Conservation (phyloP, 768 basidiomycete species). For the Leccinum arenicola region DNA sequence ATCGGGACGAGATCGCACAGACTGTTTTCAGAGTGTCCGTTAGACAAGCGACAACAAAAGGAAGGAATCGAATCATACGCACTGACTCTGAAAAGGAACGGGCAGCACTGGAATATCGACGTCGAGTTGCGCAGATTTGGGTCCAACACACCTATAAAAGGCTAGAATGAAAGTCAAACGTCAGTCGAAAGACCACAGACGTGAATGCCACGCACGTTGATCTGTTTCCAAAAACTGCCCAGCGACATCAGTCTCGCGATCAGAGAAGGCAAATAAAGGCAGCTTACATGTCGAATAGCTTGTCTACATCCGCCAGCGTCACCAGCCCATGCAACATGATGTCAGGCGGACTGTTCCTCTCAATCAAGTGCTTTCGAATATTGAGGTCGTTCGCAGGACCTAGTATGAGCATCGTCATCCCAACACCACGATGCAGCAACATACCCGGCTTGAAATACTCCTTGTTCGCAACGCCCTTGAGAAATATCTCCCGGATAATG, state of each 20-base stretch:
- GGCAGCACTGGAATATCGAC: constrained; percentile 77
- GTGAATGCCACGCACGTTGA: constrained; percentile 53
- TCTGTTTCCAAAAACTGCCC: constrained; percentile 61
- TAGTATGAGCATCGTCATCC: constrained; percentile 19
- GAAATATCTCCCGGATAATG: constrained; percentile 23
- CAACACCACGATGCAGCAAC: neutral
- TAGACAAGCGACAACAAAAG: neutral
- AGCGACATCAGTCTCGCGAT: constrained; percentile 2
- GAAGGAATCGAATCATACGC: constrained; percentile 28
- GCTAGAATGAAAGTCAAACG: constrained; percentile 27
- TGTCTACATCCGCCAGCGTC: constrained; percentile 73
- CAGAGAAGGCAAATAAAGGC: neutral
- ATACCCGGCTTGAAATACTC: constrained; percentile 77
- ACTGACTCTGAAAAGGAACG: constrained; percentile 89
- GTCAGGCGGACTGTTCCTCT: constrained; percentile 77
- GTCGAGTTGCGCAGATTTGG: constrained; percentile 78
- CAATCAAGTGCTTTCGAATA: constrained; percentile 69
- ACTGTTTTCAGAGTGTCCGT: constrained; percentile 39
- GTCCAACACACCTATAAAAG: constrained; percentile 76
- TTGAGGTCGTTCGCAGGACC: constrained; percentile 72
- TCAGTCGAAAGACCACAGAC: neutral
- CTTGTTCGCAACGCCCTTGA: constrained; percentile 76
- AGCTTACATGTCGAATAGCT: constrained; percentile 79
- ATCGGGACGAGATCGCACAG: constrained; percentile 83
- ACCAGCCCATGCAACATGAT: constrained; percentile 80